Base-by-base conservation (phyloP, 768 basidiomycete species). In the Antrodiella citrinella region DNA sequence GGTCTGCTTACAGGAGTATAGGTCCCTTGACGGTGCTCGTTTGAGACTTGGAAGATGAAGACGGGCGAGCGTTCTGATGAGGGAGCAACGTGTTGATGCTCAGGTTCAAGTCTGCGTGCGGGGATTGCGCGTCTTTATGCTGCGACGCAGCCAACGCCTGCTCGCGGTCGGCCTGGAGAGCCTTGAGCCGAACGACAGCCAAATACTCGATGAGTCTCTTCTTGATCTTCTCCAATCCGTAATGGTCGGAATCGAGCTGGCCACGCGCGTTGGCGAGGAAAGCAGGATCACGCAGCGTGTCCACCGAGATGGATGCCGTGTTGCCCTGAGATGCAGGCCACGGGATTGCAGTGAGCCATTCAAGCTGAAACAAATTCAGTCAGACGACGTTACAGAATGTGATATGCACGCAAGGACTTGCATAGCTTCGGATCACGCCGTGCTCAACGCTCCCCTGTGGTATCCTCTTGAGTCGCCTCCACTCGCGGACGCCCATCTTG, bases 141-240 rank as follows among this genome's bases (percentile, higher is more conserved):
- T 35, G 30, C 7, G 30, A 35, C 7, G 30, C 15, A 35, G 30
- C 30, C 30, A 35, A 35, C 30, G 30, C 30, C 30, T 35, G n/a
- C 18, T 62, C 62, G 4, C 57, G 61, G 26, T 64, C 62, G 1
- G 59, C 54, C 21, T 62, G 57, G 18, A 71, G 54, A 5, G 69
- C 67, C 41, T 70, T 70, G 45, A 82, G 67, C 52, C 90, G 71
- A 26, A 94, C 84, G 10, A 96, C 86, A 0, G 91, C 92, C 38
- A 97, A 77, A 63, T 91, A 96, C 60, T 96, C 94, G 43, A 95
- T 86, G 2, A 95, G 66, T 9, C 93, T 75, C 55, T 88, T 84
- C 74, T 96, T 97, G 64, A 97, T 85, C 64, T 88, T 90, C 51
- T 93, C 90, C 15, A 97, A 72, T 1, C 94, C 94, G 58, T 84